phyloP scores from a whole-genome alignment of 2,329 filamentous ascomycete species.

The Xylariaceae sp. region DNA sequence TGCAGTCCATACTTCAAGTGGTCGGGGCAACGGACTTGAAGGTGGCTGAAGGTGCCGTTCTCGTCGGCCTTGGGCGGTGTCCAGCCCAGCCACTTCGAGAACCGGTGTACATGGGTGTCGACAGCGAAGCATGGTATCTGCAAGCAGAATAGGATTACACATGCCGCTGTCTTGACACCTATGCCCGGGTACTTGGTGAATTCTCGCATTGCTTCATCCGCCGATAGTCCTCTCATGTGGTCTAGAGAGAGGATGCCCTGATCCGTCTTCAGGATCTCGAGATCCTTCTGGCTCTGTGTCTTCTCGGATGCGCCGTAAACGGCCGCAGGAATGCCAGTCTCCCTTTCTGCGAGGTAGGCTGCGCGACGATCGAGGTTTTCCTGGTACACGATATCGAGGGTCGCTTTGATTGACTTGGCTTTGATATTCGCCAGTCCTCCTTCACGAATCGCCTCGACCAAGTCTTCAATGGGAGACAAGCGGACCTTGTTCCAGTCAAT shows the following conservation, averaged over 20 bases:
- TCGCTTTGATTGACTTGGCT: constrained; percentile 65
- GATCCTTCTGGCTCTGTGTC: constrained; percentile 44
- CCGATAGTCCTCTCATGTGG: constrained; percentile 40
- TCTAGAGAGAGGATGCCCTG: constrained; percentile 54
- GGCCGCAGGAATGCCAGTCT: constrained; percentile 35
- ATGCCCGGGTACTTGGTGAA: constrained; percentile 48
- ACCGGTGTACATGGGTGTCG: constrained; percentile 51
- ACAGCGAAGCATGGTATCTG: constrained; percentile 50
- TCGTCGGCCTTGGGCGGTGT: constrained; percentile 44
- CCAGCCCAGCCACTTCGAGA: constrained; percentile 50
- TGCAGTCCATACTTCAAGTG: constrained; percentile 52
- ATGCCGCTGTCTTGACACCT: constrained; percentile 53
- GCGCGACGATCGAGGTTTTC: constrained; percentile 51
- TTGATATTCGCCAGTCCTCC: constrained; percentile 70
- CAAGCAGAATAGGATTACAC: constrained; percentile 52
- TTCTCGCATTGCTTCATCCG: constrained; percentile 45
- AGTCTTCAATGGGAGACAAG: constrained; percentile 48
- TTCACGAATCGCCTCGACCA: constrained; percentile 63
- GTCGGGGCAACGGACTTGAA: constrained; percentile 47
- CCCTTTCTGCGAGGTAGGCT: constrained; percentile 40
- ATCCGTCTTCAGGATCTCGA: constrained; percentile 52
- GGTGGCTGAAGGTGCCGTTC: constrained; percentile 46
- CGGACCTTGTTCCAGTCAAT: constrained; percentile 72
- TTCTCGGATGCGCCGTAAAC: constrained; percentile 38
- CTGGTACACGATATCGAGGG: constrained; percentile 65